Base-by-base conservation (phyloP, 208 protist species). In the Leptomonas seymouri region DNA sequence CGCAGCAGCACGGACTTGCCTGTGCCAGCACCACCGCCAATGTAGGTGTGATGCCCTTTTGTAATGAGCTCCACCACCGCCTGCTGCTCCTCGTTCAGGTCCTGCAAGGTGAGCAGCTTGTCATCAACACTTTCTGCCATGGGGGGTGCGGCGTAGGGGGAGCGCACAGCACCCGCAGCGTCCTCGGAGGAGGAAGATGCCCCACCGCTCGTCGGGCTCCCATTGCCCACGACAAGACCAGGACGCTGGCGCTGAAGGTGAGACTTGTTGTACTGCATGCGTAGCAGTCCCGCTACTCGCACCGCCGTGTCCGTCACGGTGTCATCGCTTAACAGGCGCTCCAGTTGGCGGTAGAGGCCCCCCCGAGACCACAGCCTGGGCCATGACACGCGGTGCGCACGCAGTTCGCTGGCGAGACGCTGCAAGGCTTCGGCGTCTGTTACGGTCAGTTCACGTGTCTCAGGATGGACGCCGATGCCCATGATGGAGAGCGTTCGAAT, bases 1-100 rank as follows among this genome's bases (percentile, higher is more conserved):
- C 87, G 81, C 45, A 96, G 70, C 46, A 96, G 66, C n/a, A 93
- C 81, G 6, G 89, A 93, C 72, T 97, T 97, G 44, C 93, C 93
- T 0, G 91, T 96, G 34, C 93, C 93, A 6, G 93, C 93, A 44
- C 86, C 84, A 30, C 93, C 93, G 31, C 93, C 90, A 77, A 97
- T 93, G 76, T 94, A 97, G 15, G 82, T 91, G 74, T 94, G 67
- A 71, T 97, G 81, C 11, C 89, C 88, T 20, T 85, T 45, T 50
- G 91, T 53, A 11, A 87, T 85, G 59, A 97, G 84, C 55, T 86
- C 64, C 27, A 97, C 72, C 25, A 95, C 90, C 48, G 61, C 62
- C 60, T 89, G 78, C 77, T 97, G 93, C 65, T 97, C 90, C 62
- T 71, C 74, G 71, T 86, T 97, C 11, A 97, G 82, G 67, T 93